phyloP scores from a whole-genome alignment of 2,329 filamentous ascomycete genomes.

The Trichoderma simmonsii region DNA sequence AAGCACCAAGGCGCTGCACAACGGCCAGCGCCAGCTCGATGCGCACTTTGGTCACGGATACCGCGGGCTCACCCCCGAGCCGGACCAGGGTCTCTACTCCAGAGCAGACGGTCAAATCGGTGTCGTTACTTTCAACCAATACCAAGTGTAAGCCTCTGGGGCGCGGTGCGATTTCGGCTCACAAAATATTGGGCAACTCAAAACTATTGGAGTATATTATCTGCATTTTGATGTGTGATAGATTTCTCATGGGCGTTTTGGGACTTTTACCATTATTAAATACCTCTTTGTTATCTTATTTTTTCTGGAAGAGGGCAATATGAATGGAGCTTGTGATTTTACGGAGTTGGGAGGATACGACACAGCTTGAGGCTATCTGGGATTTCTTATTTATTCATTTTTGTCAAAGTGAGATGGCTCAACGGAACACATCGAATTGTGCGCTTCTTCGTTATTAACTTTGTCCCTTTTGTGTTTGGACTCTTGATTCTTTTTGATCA shows the following conservation, averaged over 20 bases:
- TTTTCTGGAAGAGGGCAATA: not conserved
- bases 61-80: slow-evolving; percentile 29
- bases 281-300: not conserved
- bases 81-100: slow-evolving; percentile 33
- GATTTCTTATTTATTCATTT: not conserved
- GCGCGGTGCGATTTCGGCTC: not conserved
- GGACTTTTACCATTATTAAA: not conserved
- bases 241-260: slow-evolving; percentile 16
- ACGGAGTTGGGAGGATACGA: slow-evolving; percentile 26
- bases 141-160: slow-evolving; percentile 18
- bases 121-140: slow-evolving; percentile 32
- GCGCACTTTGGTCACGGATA: slow-evolving; percentile 27
- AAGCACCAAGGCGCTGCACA: slow-evolving; percentile 33
- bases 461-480: slow-evolving; percentile 3
- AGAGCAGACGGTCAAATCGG: slow-evolving; percentile 35
- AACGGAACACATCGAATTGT: not conserved
- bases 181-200: not conserved
- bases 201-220: slow-evolving; percentile 9
- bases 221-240: slow-evolving; percentile 7
- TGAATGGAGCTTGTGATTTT: slow-evolving; percentile 18
- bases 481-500: not conserved
- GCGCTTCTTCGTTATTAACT: slow-evolving; percentile 11
- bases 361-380: slow-evolving; percentile 2
- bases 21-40: slow-evolving; percentile 38
- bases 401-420: slow-evolving; percentile 7